Percentiles rank a stretch among this genome's conserved stretches.
phyloP scores from a whole-genome alignment of 257 asterid species.

The Solanum gracilifrons region DNA sequence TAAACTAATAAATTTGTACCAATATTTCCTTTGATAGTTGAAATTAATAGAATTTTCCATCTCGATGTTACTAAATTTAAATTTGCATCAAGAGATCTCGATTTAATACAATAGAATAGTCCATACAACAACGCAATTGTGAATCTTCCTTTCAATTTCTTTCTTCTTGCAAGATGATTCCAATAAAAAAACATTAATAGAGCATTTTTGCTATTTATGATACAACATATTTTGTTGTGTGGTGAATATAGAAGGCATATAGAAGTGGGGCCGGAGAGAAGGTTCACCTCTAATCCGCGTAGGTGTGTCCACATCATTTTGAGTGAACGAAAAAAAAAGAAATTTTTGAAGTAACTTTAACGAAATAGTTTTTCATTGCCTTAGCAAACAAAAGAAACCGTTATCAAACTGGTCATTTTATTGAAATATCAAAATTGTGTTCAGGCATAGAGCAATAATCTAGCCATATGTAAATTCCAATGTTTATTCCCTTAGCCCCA shows the following conservation, averaged over 20 bases:
- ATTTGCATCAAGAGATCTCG: not conserved
- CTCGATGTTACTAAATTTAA: not conserved
- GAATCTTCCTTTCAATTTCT: slow-evolving; percentile 35
- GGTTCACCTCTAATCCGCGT: not conserved
- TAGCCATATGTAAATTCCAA: too few relatives aligned
- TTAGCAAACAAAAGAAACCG: too few relatives aligned
- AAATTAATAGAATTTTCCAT: too few relatives aligned
- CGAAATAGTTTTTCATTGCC: too few relatives aligned
- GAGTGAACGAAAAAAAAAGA: too few relatives aligned
- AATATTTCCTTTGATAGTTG: not conserved
- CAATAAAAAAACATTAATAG: not conserved
- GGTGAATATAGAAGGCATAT: not conserved
- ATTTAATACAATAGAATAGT: slow-evolving; percentile 4
- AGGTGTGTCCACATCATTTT: not conserved
- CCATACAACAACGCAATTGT: slow-evolving; percentile 34
- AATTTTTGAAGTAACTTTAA: accelerated
- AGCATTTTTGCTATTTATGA: not conserved
- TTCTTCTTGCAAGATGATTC: not conserved
- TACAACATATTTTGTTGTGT: not conserved
- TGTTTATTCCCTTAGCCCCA: too few relatives aligned
- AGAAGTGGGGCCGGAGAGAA: not conserved
- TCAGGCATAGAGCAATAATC: too few relatives aligned
- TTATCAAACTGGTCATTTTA: too few relatives aligned
- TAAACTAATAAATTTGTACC: too few relatives aligned
- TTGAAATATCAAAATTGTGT: too few relatives aligned